Conservation (phyloP, 129 eudicot genomes). For the Lactuca sativa region DNA sequence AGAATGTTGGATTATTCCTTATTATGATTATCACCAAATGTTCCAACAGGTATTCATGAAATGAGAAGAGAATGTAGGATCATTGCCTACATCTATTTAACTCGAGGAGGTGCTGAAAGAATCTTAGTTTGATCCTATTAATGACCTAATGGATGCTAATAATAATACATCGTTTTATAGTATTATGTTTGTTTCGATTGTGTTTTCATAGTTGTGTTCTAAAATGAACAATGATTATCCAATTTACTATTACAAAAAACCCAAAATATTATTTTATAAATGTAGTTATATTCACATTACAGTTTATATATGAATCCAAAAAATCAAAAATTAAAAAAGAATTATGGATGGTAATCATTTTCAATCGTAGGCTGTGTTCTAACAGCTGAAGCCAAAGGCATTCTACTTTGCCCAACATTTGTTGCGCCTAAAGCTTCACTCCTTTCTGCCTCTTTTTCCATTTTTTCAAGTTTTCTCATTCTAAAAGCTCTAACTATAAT, state of each 20-base stretch:
- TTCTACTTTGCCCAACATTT: slow-evolving; percentile 65
- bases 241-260: not conserved
- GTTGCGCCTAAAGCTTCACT: slow-evolving; percentile 56
- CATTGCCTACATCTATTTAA: too few species aligned
- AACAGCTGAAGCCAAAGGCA: slow-evolving; percentile 71
- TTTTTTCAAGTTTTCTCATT: slow-evolving; percentile 35
- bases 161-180: too few species aligned
- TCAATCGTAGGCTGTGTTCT: slow-evolving; percentile 86
- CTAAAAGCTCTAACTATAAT: slow-evolving; percentile 22
- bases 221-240: too few species aligned
- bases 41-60: too few species aligned
- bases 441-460: slow-evolving; percentile 62
- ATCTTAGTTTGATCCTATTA: too few species aligned
- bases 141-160: too few species aligned
- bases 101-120: too few species aligned
- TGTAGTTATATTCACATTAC: slow-evolving; percentile 20
- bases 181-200: too few species aligned
- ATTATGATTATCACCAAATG: too few species aligned
- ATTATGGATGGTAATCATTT: slow-evolving; percentile 56
- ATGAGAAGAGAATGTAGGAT: too few species aligned
- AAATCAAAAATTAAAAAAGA: not conserved
- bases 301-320: not conserved
- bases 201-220: too few species aligned
- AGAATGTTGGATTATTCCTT: too few species aligned
- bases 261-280: not conserved